Base-by-base conservation (phyloP, 352 stramenopile genomes). In the Peronospora belbahrii region DNA sequence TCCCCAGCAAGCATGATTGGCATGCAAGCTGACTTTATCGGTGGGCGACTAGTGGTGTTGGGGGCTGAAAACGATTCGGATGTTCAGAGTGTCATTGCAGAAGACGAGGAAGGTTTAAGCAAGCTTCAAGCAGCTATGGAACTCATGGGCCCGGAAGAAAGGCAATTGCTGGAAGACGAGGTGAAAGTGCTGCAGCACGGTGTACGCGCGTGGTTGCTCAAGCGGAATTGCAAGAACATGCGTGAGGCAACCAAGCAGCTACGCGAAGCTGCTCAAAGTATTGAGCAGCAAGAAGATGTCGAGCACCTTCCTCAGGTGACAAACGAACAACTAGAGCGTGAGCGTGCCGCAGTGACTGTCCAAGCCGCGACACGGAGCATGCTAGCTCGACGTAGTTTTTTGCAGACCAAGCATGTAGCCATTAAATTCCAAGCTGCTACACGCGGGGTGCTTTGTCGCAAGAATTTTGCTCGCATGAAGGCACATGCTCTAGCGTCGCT, bases 391-490 rank as follows among this genome's bases (percentile, higher is more conserved):
- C 82, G 80, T 41, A 89, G 59, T 52, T 95, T 91, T 40, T 52
- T 93, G 13, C 82, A 93, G 42, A 85, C 79, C 1, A 78, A 79
- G n/a, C 84, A 93, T 59, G 79, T 89, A 2, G 72, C 82, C 22
- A 93, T 93, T 43, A 88, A 85, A 42, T 76, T 93, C 11, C 82
- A 93, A 66, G 82, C 82, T 0, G 81, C 82, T 18, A 89, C 82
- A 10, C 76, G 82, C 7, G 82, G 82, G 25, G 74, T 88, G 15
- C 53, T 93, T 23, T 90, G 79, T 23, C 76, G 82, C 13, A 93
- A 93, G 57, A 80, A 93, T 41, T 93, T 93, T 62, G 76, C 78
- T 0, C 73, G 74, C 24, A 90, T 93, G 78, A 93, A 93, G 54
- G 76, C 74, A 17, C 76, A 90, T 14, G 78, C 79, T 42, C 62